A percentile compares a stretch with the other conserved stretches of the same genome.
These are phyloP conservation scores for Psilocybe sp. DNA, from an alignment of 768 basidiomycete species.

Conservation along the genomic window DNA sequence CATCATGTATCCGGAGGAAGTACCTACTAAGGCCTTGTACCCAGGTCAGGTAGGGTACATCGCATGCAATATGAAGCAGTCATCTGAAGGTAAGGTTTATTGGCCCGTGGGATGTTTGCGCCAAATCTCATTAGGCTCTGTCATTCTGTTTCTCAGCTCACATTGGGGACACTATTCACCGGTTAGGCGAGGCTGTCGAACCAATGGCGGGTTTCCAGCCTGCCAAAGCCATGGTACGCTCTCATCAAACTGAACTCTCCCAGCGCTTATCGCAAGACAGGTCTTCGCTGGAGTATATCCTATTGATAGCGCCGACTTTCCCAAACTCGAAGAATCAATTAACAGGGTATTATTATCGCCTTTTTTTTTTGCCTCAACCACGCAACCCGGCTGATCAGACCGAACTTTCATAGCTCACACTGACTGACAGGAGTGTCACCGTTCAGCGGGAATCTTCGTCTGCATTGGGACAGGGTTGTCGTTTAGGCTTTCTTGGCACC, in stretches of 20 bases:
- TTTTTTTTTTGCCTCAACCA: conserved; percentile 10
- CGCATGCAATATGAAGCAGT: conserved; percentile 98
- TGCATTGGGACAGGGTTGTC: conserved; percentile 91
- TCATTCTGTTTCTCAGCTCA: conserved; percentile 51
- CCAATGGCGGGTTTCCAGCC: conserved; percentile 91
- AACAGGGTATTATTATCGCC: conserved; percentile 55
- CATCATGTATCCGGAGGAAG: conserved; percentile 86
- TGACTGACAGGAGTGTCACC: conserved; percentile 87
- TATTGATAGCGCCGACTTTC: conserved; percentile 85
- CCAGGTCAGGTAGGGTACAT: conserved; percentile 87
- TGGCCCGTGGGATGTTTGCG: neutral
- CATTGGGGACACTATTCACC: conserved; percentile 91
- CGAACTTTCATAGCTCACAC: conserved; percentile 52
- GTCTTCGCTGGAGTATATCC: conserved; percentile 96
- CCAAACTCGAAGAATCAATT: conserved; percentile 94
- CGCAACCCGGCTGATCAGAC: conserved; percentile 8
- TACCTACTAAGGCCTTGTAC: conserved; percentile 61
- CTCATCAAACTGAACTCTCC: neutral
- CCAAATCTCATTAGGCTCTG: neutral
- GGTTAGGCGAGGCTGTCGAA: conserved; percentile 67
- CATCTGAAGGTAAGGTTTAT: conserved; percentile 69
- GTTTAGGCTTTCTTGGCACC: conserved; percentile 93
- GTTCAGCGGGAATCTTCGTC: conserved; percentile 90
- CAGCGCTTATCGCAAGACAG: conserved; percentile 33
- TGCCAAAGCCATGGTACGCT: conserved; percentile 84